phyloP scores from a whole-genome alignment of 345 rosid genomes.

The Luvunga scandens region DNA sequence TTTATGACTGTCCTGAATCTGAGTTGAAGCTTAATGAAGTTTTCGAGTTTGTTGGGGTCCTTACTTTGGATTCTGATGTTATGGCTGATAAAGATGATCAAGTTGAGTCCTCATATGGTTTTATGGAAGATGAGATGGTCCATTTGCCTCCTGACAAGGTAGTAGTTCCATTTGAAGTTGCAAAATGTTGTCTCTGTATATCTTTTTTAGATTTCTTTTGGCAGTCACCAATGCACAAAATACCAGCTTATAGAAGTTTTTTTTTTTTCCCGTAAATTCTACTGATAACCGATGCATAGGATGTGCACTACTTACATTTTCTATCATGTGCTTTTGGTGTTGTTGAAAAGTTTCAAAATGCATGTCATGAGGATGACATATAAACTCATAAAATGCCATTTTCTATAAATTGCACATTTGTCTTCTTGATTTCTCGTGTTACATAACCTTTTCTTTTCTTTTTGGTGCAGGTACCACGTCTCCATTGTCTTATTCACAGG shows the following conservation, averaged over 20 bases:
- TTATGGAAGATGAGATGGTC: constrained; percentile 47
- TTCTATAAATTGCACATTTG: not conserved
- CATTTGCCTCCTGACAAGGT: constrained; percentile 64
- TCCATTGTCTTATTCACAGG: constrained; percentile 79
- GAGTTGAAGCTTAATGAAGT: constrained; percentile 86
- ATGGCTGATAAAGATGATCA: constrained; percentile 32
- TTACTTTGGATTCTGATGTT: constrained; percentile 54
- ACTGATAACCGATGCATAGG: not conserved
- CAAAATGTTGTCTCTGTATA: not conserved
- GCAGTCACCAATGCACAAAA: not conserved
- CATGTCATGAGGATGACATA: not conserved
- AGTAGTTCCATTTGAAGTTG: constrained; percentile 12
- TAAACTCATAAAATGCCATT: not conserved
- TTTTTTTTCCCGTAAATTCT: not conserved
- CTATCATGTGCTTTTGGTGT: not conserved
- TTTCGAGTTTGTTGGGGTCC: constrained; percentile 81
- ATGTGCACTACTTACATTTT: too few relatives aligned
- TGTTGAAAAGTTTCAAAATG: not conserved
- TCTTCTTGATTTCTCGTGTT: not conserved
- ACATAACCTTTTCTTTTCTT: not conserved
- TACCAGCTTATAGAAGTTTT: not conserved
- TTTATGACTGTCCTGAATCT: constrained; percentile 76
- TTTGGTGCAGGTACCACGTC: constrained; percentile 66
- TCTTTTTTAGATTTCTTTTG: not conserved
- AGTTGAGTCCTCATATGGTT: constrained; percentile 44